phyloP scores from a whole-genome alignment of 352 stramenopile genomes.

The Globisporangium sylvaticum region DNA sequence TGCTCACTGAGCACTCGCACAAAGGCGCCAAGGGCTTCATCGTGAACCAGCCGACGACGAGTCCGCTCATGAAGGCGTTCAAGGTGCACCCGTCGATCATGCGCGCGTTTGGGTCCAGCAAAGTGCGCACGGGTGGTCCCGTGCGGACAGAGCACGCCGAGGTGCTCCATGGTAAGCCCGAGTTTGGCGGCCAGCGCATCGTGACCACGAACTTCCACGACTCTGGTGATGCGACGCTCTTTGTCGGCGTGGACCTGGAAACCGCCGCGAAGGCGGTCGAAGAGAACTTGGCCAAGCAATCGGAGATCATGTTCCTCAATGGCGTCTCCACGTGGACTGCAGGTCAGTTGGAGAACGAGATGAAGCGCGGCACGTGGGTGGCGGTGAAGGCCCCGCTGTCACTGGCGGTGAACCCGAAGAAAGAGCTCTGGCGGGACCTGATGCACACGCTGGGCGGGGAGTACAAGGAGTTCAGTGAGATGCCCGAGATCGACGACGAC shows the following conservation, averaged over 20 bases:
- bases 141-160: conserved; percentile 61
- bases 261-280: conserved; percentile 53
- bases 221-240: conserved; percentile 42
- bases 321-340: conserved; percentile 68
- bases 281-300: conserved; percentile 41
- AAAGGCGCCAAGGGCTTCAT: conserved; percentile 70
- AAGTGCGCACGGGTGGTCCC: conserved; percentile 55
- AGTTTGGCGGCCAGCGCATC: conserved; percentile 60
- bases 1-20: conserved; percentile 63
- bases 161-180: conserved; percentile 27
- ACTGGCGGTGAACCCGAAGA: conserved; percentile 56
- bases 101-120: conserved; percentile 53
- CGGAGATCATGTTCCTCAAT: conserved; percentile 76
- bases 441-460: conserved; percentile 66
- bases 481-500: conserved; percentile 51
- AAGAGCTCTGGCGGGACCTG: conserved; percentile 65
- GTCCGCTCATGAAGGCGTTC: conserved; percentile 53
- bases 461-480: conserved; percentile 66
- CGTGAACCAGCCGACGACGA: conserved; percentile 59
- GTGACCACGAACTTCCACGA: conserved; percentile 43
- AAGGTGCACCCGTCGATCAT: conserved; percentile 56
- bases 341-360: conserved; percentile 65
- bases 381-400: conserved; percentile 68
- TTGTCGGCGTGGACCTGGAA: conserved; percentile 66
- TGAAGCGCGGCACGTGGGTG: conserved; percentile 70